Evolutionary conservation across 2,329 filamentous ascomycete species (phyloP), one percentile per base, ranked within the genome.

Genomic region (Penicillium sp.): DNA sequence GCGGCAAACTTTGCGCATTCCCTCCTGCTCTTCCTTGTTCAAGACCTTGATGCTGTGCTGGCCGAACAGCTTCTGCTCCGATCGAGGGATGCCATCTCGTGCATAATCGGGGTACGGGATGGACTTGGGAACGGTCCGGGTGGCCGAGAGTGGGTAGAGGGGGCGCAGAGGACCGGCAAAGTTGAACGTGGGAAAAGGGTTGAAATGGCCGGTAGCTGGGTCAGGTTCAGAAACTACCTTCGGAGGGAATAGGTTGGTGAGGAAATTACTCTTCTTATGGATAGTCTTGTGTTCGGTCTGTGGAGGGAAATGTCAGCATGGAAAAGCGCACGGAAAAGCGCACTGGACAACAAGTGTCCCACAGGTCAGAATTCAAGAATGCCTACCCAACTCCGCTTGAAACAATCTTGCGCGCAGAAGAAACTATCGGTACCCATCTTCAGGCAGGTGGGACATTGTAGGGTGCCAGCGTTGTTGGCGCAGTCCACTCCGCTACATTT

Each of bases 401-500:
- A 99, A 81, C 94, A 99, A 67, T 97, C 94, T 75, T 99, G 94
- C 26, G 92, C 92, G 80, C 94, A 99, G 79, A 97, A 99, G 77
- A 87, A 97, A 79, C 91, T 96, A 69, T 94, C 90, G 71, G 92
- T 88, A 51, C 89, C 90, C 43, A 92, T 80, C 77, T 96, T 97
- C 69, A 97, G 82, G 73, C 94, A 99, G 48, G 90, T 97, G 52
- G 94, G 94, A 75, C 94, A 99, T 75, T 97, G 92, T 45, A 99
- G 79, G 51, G 87, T 81, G 57, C 90, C 88, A 54, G 92, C 92
- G 61, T 93, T 88, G 61, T 97, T 96, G 40, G 84, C 81, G 81
- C 94, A 99, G 74, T 95, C 90, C 55, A 81, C 81, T 47, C 94
- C 90, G 52, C 88, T 81, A 73, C 94, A 99, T 68, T 78, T 78